Base-by-base conservation (phyloP, 495 filamentous ascomycete species). In the Aspergillus homomorphus region DNA sequence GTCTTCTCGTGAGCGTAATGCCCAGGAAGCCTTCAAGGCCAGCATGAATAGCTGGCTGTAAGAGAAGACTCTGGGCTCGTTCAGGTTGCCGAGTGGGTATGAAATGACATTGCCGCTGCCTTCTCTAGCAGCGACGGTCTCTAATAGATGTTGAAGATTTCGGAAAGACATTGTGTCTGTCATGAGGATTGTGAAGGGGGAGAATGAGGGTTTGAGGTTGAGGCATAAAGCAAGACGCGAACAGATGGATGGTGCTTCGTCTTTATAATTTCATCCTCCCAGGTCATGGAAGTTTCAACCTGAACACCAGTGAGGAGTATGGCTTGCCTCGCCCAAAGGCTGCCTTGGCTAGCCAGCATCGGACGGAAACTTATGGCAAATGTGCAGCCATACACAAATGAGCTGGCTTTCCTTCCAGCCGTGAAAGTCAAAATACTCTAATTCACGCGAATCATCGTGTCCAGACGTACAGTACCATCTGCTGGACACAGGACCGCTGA, bases 101-200 rank as follows among this genome's bases (percentile, higher is more conserved):
- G 24, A 58, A 9, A 58, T 50, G 19, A 62, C 23, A 18, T 51
- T 26, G 19, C 60, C 55, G 50, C 42, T 53, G 18, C 26, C 16
- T n/a, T 54, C 51, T 33, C 51, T 19, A n/a, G 20, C 28, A 2
- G 60, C 49, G 7, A 50, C 55, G 8, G 20, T 49, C 54, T 62
- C 43, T 2, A 62, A 45, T 10, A 62, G 50, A 22, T 54, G 54
- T 28, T 45, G 43, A 28, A 62, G 46, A 26, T 58, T 62, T 33
- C 30, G 56, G 41, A 54, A 62, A 4, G 54, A 38, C 55, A 58
- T 62, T 38, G 33, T 7, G 33, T 38, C 33, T 2, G 33, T 38
- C 33, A 38, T 38, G 33, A 12, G 15, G 22, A 8, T 9, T 0
- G 20, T 12, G 20, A 20, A 22, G 14, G 24, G 30, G 19, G 10